Conservation (phyloP, 805 yeast genomes). For the Jamesozyma spencerorum region DNA sequence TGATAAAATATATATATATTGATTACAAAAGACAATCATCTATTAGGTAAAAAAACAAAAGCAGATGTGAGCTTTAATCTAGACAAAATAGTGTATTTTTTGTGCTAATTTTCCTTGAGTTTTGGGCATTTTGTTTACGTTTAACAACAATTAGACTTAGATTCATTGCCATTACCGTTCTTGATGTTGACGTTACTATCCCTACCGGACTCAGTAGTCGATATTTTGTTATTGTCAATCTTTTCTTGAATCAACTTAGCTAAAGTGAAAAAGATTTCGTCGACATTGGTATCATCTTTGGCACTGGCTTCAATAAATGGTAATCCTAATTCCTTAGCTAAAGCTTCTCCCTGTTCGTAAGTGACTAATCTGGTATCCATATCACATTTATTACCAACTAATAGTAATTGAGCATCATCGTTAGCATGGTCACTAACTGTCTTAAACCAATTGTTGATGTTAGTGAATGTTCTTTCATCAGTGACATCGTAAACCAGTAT, state of each 20-base stretch:
- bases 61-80: not conserved
- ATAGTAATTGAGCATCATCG: slow-evolving; percentile 87
- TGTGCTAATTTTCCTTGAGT: slow-evolving; percentile 7
- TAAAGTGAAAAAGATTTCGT: slow-evolving; percentile 80
- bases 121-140: not conserved
- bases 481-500: slow-evolving; percentile 77
- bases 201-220: slow-evolving; percentile 52
- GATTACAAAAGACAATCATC: not conserved
- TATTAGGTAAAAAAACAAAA: not conserved
- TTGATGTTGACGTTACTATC: slow-evolving; percentile 29
- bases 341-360: slow-evolving; percentile 79
- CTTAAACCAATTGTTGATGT: slow-evolving; percentile 89
- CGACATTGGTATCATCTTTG: slow-evolving; percentile 85
- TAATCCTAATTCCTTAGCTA: slow-evolving; percentile 78
- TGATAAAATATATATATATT: no score
- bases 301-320: slow-evolving; percentile 97
- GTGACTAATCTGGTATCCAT: slow-evolving; percentile 81
- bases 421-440: slow-evolving; percentile 95
- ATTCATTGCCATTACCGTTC: slow-evolving; percentile 40
- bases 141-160: slow-evolving; percentile 46
- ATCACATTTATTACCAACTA: slow-evolving; percentile 95
- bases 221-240: slow-evolving; percentile 41
- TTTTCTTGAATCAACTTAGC: slow-evolving; percentile 82
- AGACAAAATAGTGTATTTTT: not conserved
- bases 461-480: slow-evolving; percentile 84